These are phyloP conservation scores for Phialophora macrospora DNA, from an alignment of 2,329 filamentous ascomycete genomes.

Conservation along the genomic window DNA sequence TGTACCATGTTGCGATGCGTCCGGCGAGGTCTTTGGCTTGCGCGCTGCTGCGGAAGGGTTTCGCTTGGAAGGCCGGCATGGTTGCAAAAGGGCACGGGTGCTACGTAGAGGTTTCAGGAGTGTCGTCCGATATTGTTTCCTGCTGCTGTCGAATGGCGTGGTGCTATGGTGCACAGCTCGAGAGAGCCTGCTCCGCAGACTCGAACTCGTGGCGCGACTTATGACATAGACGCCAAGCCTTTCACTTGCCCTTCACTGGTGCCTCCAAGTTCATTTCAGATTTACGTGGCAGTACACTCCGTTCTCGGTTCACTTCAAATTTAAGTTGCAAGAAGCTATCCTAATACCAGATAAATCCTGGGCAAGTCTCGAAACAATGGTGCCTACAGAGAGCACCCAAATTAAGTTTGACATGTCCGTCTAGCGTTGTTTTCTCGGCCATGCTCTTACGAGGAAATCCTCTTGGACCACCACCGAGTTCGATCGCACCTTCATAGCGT, in stretches of 20 bases:
- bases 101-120: neutral
- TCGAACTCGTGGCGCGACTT: slow-evolving; percentile 3
- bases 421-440: slow-evolving; percentile 6
- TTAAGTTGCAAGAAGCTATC: neutral
- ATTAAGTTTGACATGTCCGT: neutral
- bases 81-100: neutral
- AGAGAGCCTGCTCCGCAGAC: neutral
- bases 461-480: slow-evolving; percentile 11
- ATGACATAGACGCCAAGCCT: slow-evolving; percentile 5
- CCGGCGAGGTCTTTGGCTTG: slow-evolving; percentile 23
- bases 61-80: slow-evolving; percentile 70
- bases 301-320: neutral
- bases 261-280: neutral
- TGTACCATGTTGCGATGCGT: slow-evolving; percentile 76
- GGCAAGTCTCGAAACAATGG: neutral
- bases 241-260: neutral
- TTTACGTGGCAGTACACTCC: neutral
- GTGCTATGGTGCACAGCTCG: neutral
- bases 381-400: neutral
- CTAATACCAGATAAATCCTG: neutral
- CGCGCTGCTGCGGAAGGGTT: slow-evolving; percentile 65
- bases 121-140: neutral
- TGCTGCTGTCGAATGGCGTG: neutral
- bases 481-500: slow-evolving; percentile 6
- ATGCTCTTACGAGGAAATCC: slow-evolving; percentile 9